A percentile compares a stretch with the other conserved stretches of the same genome.
These are phyloP conservation scores for Capsicum pubescens DNA, from an alignment of 257 asterid species.

Conservation along the genomic window DNA sequence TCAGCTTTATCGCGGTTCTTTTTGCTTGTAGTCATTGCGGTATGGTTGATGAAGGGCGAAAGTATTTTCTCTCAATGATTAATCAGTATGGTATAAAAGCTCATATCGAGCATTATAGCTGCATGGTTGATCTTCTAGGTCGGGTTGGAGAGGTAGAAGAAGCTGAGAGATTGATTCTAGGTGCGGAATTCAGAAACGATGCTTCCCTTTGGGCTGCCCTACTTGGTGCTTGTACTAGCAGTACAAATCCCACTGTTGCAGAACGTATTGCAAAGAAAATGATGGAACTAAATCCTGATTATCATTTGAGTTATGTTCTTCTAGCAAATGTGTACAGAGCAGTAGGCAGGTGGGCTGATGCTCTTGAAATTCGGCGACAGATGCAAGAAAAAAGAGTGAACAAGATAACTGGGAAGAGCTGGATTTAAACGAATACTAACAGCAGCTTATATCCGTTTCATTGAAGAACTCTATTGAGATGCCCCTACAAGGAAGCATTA, in stretches of 20 bases:
- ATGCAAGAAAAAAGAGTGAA: conserved; percentile 65
- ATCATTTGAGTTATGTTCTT: conserved; percentile 81
- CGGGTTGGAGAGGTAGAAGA: conserved; percentile 79
- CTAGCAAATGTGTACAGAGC: conserved; percentile 74
- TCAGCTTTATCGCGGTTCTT: conserved; percentile 73
- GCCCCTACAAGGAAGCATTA: not conserved
- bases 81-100: conserved; percentile 53
- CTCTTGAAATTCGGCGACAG: conserved; percentile 58
- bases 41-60: conserved; percentile 62
- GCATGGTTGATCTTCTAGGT: conserved; percentile 88
- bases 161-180: conserved; percentile 65
- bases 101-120: conserved; percentile 72
- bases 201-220: conserved; percentile 78
- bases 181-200: conserved; percentile 47
- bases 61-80: conserved; percentile 58
- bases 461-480: not conserved
- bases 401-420: conserved; percentile 81
- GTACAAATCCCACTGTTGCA: conserved; percentile 59
- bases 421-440: conserved; percentile 58
- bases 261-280: conserved; percentile 70
- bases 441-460: not conserved
- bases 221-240: conserved; percentile 77
- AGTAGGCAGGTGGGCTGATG: conserved; percentile 82
- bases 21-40: conserved; percentile 94
- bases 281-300: conserved; percentile 78